Conservation (phyloP, 2,329 filamentous ascomycete species). For the Ceratocystis smalleyi region DNA sequence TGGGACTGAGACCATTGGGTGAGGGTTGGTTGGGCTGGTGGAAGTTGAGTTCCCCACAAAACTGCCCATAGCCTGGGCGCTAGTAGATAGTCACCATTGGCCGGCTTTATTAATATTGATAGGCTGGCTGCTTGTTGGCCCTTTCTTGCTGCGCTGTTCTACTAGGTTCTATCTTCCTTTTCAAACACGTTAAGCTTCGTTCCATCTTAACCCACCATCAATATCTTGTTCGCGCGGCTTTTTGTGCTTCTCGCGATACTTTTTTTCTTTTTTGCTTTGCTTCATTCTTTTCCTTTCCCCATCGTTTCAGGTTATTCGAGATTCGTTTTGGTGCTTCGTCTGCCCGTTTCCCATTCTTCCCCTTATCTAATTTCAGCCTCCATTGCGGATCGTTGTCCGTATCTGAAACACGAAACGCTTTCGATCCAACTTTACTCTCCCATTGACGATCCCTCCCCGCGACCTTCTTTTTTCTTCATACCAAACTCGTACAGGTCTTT, state of each 20-base stretch:
- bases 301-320: not conserved
- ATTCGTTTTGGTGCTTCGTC: not conserved
- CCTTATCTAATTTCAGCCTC: constrained; percentile 5
- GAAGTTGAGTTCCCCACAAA: not conserved
- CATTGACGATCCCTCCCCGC: not conserved
- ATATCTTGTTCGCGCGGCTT: not conserved
- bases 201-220: not conserved
- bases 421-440: not conserved
- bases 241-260: not conserved
- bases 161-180: not conserved
- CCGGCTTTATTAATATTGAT: not conserved
- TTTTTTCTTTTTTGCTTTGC: not conserved
- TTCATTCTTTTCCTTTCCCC: not conserved
- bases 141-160: not conserved
- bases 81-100: not conserved
- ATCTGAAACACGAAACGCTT: constrained; percentile 1
- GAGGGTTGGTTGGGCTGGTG: not conserved
- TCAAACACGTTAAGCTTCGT: not conserved
- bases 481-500: not conserved
- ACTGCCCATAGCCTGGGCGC: not conserved
- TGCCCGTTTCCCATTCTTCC: constrained; percentile 4
- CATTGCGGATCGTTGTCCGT: not conserved
- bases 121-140: not conserved
- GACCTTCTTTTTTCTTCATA: not conserved
- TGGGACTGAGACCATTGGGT: not conserved